Evolutionary conservation across 306 rosid species (phyloP).

Genomic region (Hippophae rhamnoides): DNA sequence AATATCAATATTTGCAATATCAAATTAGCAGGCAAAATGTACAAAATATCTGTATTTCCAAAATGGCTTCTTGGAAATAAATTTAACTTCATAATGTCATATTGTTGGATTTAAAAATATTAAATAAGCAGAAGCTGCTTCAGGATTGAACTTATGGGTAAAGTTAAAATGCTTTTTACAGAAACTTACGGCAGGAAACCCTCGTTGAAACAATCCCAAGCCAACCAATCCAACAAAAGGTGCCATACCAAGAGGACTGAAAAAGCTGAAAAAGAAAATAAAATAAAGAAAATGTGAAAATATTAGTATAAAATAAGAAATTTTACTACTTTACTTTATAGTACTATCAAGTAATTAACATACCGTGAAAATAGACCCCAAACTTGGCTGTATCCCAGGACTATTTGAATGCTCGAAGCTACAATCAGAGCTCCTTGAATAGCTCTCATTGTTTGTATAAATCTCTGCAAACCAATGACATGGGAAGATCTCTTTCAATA

Average conservation of each 20-base stretch:
- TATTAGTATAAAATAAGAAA: constrained; percentile 4
- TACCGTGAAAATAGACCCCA: constrained; percentile 97
- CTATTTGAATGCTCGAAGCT: constrained; percentile 88
- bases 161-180: constrained; percentile 1
- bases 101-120: too few species aligned
- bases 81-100: too few species aligned
- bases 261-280: constrained; percentile 50
- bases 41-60: too few species aligned
- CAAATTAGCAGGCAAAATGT: too few species aligned
- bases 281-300: constrained; percentile 10
- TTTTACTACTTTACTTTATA: background rate
- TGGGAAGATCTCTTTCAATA: constrained; percentile 78
- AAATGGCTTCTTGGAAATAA: too few species aligned
- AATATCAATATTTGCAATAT: too few species aligned
- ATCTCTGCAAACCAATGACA: constrained; percentile 96
- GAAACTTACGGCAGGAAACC: constrained; percentile 72
- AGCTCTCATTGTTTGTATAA: constrained; percentile 90
- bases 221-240: constrained; percentile 96
- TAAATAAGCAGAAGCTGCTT: constrained; percentile 1
- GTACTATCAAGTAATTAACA: constrained; percentile 6
- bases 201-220: constrained; percentile 76
- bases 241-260: constrained; percentile 98
- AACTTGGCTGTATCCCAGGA: constrained; percentile 93
- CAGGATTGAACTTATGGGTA: background rate
- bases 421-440: constrained; percentile 93